Conservation (phyloP, 352 stramenopile genomes). For the Globisporangium orthogonon region DNA sequence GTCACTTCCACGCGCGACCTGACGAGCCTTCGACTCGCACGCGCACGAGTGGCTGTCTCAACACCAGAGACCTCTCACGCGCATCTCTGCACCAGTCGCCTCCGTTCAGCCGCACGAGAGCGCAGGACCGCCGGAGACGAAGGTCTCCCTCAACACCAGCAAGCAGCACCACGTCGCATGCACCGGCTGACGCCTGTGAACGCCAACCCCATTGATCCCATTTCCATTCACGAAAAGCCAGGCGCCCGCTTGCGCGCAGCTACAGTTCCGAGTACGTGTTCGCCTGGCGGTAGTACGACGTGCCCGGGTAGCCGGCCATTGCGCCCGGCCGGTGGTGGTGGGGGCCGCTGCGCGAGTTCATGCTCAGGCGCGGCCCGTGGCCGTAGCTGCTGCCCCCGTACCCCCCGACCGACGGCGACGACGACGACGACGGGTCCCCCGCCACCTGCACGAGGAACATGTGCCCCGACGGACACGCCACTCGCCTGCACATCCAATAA, state of each 20-base stretch:
- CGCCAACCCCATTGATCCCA: background rate
- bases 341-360: constrained; percentile 12
- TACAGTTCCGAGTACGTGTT: constrained; percentile 52
- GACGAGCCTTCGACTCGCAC: too few species aligned
- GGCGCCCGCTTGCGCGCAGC: background rate
- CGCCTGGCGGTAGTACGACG: constrained; percentile 39
- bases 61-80: too few species aligned
- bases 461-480: constrained; percentile 76
- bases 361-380: constrained; percentile 19
- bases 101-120: too few species aligned
- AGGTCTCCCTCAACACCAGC: too few species aligned
- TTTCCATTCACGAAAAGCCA: background rate
- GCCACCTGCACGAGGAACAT: constrained; percentile 85
- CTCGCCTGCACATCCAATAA: constrained; percentile 32
- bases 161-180: too few species aligned
- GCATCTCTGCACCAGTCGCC: too few species aligned
- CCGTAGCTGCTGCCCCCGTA: constrained; percentile 12
- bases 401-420: constrained; percentile 1
- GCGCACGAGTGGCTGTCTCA: too few species aligned
- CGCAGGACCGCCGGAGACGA: too few species aligned
- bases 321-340: constrained; percentile 20
- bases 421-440: constrained; percentile 16
- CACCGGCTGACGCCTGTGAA: too few species aligned
- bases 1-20: too few species aligned
- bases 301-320: constrained; percentile 43